These are phyloP conservation scores for Globisporangium canariense DNA, from an alignment of 352 stramenopile genomes.

Conservation along the genomic window DNA sequence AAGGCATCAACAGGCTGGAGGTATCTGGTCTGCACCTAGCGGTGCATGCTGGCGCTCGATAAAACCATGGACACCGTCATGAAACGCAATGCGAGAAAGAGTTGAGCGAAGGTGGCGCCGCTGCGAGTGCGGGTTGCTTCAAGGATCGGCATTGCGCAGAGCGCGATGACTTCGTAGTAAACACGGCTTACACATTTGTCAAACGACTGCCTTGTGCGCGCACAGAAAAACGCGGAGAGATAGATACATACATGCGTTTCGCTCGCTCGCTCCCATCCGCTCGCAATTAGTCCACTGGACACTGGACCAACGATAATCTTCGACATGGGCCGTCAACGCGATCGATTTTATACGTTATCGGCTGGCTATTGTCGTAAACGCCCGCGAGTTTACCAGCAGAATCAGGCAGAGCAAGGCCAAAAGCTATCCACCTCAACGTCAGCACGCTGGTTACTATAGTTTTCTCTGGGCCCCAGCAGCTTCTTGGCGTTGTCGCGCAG, in stretches of 20 bases:
- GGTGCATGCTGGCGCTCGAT: not conserved
- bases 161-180: not conserved
- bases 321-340: too few relatives aligned
- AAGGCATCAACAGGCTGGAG: not conserved
- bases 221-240: not conserved
- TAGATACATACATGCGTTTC: not conserved
- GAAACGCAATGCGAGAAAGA: conserved; percentile 1
- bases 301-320: too few relatives aligned
- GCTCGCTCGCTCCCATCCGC: too few relatives aligned
- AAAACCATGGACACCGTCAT: not conserved
- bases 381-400: too few relatives aligned
- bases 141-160: not conserved
- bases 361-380: too few relatives aligned
- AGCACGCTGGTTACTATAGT: too few relatives aligned
- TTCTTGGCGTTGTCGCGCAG: conserved; percentile 37
- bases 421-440: too few relatives aligned
- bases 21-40: not conserved
- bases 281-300: not conserved
- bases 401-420: too few relatives aligned
- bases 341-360: too few relatives aligned
- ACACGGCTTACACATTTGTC: not conserved
- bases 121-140: not conserved
- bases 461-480: conserved; percentile 22
- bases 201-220: not conserved
- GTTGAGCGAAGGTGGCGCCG: not conserved